Evolutionary conservation across 495 filamentous ascomycete species (phyloP), one percentile per base, ranked within the genome.

Genomic region (Thozetella sp.): DNA sequence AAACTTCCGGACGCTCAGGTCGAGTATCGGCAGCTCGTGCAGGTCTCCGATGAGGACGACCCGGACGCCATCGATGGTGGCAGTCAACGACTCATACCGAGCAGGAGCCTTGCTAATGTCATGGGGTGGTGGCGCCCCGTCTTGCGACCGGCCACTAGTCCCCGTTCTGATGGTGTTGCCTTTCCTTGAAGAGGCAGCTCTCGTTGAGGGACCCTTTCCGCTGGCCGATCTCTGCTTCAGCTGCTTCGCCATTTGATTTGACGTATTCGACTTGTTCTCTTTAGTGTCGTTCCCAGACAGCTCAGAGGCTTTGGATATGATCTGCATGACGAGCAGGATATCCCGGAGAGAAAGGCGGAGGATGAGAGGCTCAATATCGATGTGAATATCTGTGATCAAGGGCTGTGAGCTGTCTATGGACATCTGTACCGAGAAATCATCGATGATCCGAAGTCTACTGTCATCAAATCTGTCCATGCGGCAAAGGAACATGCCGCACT

Each of bases 401-500:
- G 88, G 82, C 58, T 88, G 84, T 45, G 84, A 88, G 30, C 86
- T 95, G 66, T 98, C 93, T 80, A 97, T 85, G 2, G 93, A 93
- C 63, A 96, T 80, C 60, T 93, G 90, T 26, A 98, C 69, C 9
- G 93, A 97, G 72, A 98, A 98, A 68, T 98, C 92, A 68, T 99
- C 95, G 22, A 99, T 82, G 63, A 99, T 96, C 22, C 96, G 88
- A 43, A 97, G 84, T 34, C 91, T 83, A 54, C 86, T 90, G 19
- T 88, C 91, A 56, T 97, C 93, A 62, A 97, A 96, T 61, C 90
- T 90, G 68, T 99, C 95, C 96, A 99, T 98, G 25, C 95, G 91
- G 69, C 95, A 99, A 34, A 99, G 78, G 73, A 97, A 99, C 93
- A 99, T 98, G 57, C 95, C 96, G 50, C 97, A 87, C 66, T 97